Percentiles rank a stretch among this genome's conserved stretches.
Conservation (phyloP, 768 basidiomycete species). For the Leccinum pellstonianum region DNA sequence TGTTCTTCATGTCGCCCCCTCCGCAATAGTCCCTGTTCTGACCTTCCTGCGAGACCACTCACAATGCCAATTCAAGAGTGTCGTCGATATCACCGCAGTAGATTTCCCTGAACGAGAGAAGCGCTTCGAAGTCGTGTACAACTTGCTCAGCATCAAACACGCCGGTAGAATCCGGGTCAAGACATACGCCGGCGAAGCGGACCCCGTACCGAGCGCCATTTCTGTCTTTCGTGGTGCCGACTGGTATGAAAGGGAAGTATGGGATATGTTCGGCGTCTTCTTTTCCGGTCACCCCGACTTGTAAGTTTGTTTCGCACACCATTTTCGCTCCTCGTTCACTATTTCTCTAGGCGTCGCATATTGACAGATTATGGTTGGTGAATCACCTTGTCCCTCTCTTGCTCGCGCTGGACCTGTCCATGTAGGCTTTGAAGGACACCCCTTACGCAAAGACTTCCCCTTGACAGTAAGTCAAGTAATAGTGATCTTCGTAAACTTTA, state of each 20-base stretch:
- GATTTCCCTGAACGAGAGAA: constrained; percentile 93
- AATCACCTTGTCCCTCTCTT: background rate
- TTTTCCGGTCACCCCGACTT: constrained; percentile 96
- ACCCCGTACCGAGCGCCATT: constrained; percentile 81
- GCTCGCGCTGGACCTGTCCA: background rate
- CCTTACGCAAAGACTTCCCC: constrained; percentile 97
- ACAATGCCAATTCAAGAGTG: constrained; percentile 89
- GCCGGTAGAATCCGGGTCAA: constrained; percentile 92
- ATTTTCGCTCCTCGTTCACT: constrained; percentile 16
- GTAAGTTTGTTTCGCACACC: constrained; percentile 45
- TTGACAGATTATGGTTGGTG: constrained; percentile 91
- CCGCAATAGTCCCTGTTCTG: constrained; percentile 78
- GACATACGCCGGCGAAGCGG: constrained; percentile 93
- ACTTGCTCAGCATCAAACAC: constrained; percentile 78
- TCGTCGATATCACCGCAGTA: constrained; percentile 93
- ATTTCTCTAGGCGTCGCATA: constrained; percentile 74
- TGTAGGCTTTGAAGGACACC: constrained; percentile 93
- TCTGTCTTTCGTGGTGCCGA: constrained; percentile 88
- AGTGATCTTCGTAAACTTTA: background rate
- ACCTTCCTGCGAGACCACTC: constrained; percentile 94
- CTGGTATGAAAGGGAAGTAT: constrained; percentile 98
- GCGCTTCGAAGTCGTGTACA: constrained; percentile 96
- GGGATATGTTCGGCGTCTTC: constrained; percentile 97
- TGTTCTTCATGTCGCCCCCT: constrained; percentile 82
- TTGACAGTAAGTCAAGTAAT: constrained; percentile 63